Evolutionary conservation across 148 eudicot genomes (phyloP).

Genomic region (Suaeda aralocaspica): DNA sequence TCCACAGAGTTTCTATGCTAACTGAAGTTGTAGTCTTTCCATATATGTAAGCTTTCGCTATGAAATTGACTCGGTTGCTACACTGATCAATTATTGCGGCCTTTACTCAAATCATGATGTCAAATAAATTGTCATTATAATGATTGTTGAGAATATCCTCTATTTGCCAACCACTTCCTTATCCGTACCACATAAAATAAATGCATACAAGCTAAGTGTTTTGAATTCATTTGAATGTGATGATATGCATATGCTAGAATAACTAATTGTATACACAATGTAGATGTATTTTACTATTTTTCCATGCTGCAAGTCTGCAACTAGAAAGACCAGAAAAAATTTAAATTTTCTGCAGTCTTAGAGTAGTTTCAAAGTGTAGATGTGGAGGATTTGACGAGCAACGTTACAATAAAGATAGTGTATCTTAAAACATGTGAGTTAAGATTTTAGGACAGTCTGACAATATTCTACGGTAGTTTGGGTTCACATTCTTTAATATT

Average conservation of each 20-base stretch:
- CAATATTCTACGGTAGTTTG: background rate
- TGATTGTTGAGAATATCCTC: background rate
- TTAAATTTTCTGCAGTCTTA: slow-evolving; percentile 1
- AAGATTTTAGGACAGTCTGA: background rate
- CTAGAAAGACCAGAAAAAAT: background rate
- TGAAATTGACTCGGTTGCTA: background rate
- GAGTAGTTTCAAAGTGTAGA: background rate
- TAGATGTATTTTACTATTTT: no score
- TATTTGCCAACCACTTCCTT: background rate
- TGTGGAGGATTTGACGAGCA: background rate
- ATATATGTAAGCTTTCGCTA: background rate
- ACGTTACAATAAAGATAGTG: background rate
- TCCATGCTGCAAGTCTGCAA: background rate
- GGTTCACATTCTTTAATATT: background rate
- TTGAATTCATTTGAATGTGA: background rate
- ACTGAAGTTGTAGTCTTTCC: background rate
- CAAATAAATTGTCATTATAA: background rate
- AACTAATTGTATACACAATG: background rate
- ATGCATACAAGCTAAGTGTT: no score
- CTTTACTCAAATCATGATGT: background rate
- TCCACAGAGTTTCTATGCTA: background rate
- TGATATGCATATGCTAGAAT: background rate
- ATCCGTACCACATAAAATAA: no score
- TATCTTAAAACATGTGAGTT: no score
- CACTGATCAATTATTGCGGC: background rate